Evolutionary conservation across 352 stramenopile species (phyloP).

Genomic region (Phytophthora citricola): DNA sequence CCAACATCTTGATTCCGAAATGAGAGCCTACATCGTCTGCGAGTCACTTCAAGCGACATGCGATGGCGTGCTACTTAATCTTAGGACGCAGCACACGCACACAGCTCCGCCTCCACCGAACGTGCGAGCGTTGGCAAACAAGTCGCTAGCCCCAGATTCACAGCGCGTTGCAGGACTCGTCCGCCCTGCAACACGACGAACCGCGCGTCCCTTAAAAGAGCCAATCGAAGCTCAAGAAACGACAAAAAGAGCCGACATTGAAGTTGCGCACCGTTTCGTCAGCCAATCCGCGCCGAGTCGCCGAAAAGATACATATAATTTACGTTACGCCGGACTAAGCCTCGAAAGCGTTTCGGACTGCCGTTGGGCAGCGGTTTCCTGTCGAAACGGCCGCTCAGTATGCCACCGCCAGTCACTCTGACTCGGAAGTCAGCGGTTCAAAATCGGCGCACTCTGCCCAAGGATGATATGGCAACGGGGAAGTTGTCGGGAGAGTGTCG

Average conservation of each 20-base stretch:
- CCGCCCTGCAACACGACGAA: background rate
- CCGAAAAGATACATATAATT: slow-evolving; percentile 21
- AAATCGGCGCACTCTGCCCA: background rate
- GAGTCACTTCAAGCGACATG: slow-evolving; percentile 1
- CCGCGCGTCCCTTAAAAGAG: background rate
- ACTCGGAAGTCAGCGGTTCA: background rate
- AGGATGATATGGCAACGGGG: background rate
- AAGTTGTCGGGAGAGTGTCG: background rate
- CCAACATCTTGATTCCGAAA: background rate
- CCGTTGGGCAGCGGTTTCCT: slow-evolving; percentile 6
- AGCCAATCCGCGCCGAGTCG: slow-evolving; percentile 4
- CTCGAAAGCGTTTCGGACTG: background rate
- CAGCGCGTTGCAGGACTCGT: background rate
- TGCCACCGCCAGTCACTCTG: background rate
- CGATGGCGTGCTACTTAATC: background rate
- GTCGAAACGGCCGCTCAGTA: slow-evolving; percentile 1
- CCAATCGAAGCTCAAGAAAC: slow-evolving; percentile 1
- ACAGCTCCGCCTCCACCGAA: slow-evolving; percentile 4
- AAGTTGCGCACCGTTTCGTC: slow-evolving; percentile 16
- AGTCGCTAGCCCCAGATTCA: background rate
- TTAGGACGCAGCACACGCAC: background rate
- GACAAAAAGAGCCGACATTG: slow-evolving; percentile 18
- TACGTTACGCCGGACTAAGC: slow-evolving; percentile 14
- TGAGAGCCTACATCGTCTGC: too few relatives aligned
- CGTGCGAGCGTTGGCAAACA: background rate